These are phyloP conservation scores for Daldinia concentrica DNA, from an alignment of 495 filamentous ascomycete genomes.

Conservation along the genomic window DNA sequence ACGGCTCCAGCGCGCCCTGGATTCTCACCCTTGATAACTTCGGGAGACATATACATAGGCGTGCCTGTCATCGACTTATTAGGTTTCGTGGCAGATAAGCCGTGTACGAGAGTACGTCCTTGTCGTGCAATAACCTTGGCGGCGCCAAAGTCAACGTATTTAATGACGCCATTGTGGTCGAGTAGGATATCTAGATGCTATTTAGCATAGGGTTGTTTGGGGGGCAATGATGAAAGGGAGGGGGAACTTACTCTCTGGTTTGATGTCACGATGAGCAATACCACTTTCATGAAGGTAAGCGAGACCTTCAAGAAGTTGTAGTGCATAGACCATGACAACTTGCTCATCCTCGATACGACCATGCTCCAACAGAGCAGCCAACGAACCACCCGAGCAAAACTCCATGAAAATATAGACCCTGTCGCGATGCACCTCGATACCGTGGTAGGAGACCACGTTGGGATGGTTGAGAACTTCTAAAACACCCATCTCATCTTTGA, in stretches of 20 bases:
- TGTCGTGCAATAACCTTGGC: conserved; percentile 97
- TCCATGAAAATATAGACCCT: conserved; percentile 99
- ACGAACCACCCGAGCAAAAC: conserved; percentile 92
- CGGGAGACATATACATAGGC: conserved; percentile 99
- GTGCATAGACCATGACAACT: conserved; percentile 95
- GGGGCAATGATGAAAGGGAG: not conserved
- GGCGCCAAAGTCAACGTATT: conserved; percentile 98
- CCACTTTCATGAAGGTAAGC: conserved; percentile 90
- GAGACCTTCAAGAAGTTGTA: conserved; percentile 94
- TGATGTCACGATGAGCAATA: conserved; percentile 97
- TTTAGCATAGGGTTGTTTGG: conserved; percentile 13
- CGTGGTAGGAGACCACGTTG: conserved; percentile 96
- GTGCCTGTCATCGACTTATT: conserved; percentile 96
- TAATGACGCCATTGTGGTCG: conserved; percentile 97
- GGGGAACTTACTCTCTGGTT: conserved; percentile 83
- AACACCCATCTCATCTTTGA: conserved; percentile 96
- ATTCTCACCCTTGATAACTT: conserved; percentile 91
- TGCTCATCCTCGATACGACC: conserved; percentile 98
- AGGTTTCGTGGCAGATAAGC: conserved; percentile 67
- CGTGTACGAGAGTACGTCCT: conserved; percentile 82
- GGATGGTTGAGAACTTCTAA: conserved; percentile 95
- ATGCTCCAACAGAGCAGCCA: conserved; percentile 91
- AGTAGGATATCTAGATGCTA: conserved; percentile 80
- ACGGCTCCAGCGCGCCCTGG: conserved; percentile 82
- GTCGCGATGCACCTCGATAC: conserved; percentile 97